Percentiles rank a stretch among this genome's conserved stretches.
These are phyloP conservation scores for Grosmannia huntii DNA, from an alignment of 2,329 filamentous ascomycete species.

Conservation along the genomic window DNA sequence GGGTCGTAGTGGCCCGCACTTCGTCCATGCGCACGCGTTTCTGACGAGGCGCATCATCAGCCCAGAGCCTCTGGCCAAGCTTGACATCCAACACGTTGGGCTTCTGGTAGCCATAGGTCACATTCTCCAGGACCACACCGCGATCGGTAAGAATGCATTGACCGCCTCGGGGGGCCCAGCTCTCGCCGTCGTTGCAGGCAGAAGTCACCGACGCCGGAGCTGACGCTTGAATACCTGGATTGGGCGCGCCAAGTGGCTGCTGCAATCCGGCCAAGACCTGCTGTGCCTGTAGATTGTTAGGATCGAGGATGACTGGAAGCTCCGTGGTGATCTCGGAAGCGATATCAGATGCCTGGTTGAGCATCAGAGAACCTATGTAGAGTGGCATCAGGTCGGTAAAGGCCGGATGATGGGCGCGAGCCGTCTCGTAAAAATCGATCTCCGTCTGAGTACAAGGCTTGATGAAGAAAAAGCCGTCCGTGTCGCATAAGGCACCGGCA, in stretches of 20 bases:
- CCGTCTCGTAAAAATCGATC: constrained; percentile 79
- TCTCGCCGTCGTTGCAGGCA: constrained; percentile 14
- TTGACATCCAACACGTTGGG: constrained; percentile 93
- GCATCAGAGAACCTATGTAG: constrained; percentile 66
- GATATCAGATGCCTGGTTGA: constrained; percentile 42
- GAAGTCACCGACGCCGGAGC: constrained; percentile 1
- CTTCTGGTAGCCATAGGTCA: constrained; percentile 63
- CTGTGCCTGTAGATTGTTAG: constrained; percentile 28
- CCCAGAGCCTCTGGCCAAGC: constrained; percentile 76
- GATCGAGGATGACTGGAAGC: constrained; percentile 29
- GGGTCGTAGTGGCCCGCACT: constrained; percentile 46
- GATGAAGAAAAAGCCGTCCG: constrained; percentile 73
- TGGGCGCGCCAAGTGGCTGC: not conserved
- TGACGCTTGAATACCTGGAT: not conserved
- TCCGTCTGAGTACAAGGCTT: constrained; percentile 85
- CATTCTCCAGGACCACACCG: constrained; percentile 76
- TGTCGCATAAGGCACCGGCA: constrained; percentile 79
- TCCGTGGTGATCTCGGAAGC: constrained; percentile 34
- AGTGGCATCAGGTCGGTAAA: constrained; percentile 73
- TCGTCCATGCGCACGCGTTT: constrained; percentile 49
- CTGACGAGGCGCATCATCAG: constrained; percentile 50
- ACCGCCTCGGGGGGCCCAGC: constrained; percentile 36
- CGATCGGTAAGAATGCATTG: constrained; percentile 61
- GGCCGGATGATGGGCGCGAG: constrained; percentile 49
- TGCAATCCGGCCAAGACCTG: constrained; percentile 19